phyloP scores from a whole-genome alignment of 2,329 filamentous ascomycete genomes.

The Lachnellula suecica region DNA sequence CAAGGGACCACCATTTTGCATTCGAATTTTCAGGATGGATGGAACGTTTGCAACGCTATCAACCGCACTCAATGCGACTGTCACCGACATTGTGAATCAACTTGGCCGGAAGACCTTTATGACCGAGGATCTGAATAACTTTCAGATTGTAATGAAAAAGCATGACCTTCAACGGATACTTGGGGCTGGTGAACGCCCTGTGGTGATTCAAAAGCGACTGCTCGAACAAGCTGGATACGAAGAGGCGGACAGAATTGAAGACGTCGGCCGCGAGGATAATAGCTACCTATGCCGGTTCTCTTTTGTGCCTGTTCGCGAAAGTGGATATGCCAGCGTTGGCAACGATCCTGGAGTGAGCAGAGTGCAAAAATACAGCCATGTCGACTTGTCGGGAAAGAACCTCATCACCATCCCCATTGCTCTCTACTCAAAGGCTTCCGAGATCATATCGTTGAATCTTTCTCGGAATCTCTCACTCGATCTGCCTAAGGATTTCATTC shows the following conservation, averaged over 20 bases:
- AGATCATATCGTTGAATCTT: slow-evolving; percentile 93
- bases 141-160: slow-evolving; percentile 92
- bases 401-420: slow-evolving; percentile 93
- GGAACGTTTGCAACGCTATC: slow-evolving; percentile 93
- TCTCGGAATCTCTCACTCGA: slow-evolving; percentile 91
- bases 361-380: slow-evolving; percentile 87
- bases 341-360: slow-evolving; percentile 82
- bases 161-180: slow-evolving; percentile 86
- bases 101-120: slow-evolving; percentile 93
- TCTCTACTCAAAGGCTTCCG: slow-evolving; percentile 84
- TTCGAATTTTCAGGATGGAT: slow-evolving; percentile 91
- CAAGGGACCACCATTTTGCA: slow-evolving; percentile 78
- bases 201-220: slow-evolving; percentile 88
- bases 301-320: slow-evolving; percentile 87
- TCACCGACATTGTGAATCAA: slow-evolving; percentile 83
- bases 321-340: slow-evolving; percentile 69
- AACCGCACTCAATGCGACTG: slow-evolving; percentile 78
- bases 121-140: slow-evolving; percentile 87
- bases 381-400: slow-evolving; percentile 87
- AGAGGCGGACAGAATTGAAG: slow-evolving; percentile 82
- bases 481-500: slow-evolving; percentile 93
- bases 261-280: slow-evolving; percentile 94
- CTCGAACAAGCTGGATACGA: slow-evolving; percentile 91
- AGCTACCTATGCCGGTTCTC: slow-evolving; percentile 96
- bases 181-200: slow-evolving; percentile 73